Evolutionary conservation across 352 stramenopile species (phyloP), one percentile per base, ranked within the genome.

Genomic region (Pythium dissotocum): DNA sequence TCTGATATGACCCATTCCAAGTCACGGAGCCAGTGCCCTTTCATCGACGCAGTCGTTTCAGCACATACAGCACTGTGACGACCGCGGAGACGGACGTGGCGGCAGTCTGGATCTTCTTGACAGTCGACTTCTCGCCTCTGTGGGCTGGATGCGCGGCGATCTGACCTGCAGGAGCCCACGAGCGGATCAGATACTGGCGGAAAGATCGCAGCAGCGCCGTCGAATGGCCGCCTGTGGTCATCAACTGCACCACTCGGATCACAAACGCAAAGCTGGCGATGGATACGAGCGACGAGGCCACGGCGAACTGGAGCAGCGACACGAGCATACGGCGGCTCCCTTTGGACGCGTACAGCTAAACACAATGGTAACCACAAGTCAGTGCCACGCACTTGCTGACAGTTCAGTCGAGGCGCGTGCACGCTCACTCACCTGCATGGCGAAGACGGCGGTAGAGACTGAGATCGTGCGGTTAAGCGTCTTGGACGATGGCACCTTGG

Each of bases 391-490:
- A 44, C 21, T 24, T 44, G 16, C 36, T 44, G 7, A 12, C 12
- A 12, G 8, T 5, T 44, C 36, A 44, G 8, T 12, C 14, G 7
- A 5, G 36, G 36, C 36, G 36, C 12, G 0, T 18, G 7, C 2
- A 33, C 33, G 21, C 21, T 24, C 21, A 24, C 21, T 26, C 32
- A 87, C 75, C 77, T 89, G 87, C 21, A 93, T 77, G 14, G 87
- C 82, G 38, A 94, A 73, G 28, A 94, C 64, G 14, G 78, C 86
- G 38, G 79, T 90, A 5, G 87, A 94, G 53, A 88, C 76, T 0
- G 83, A 82, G 14, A 84, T 85, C 2, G 87, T 90, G 33, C 83
- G 84, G 38, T 93, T 82, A 21, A 94, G 73, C 46, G 73, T 78
- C 66, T 68, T 76, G 1, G 85, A 68, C 51, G 80, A 87, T 46